Base-by-base conservation (phyloP, 306 rosid genomes). In the Neltuma alba region DNA sequence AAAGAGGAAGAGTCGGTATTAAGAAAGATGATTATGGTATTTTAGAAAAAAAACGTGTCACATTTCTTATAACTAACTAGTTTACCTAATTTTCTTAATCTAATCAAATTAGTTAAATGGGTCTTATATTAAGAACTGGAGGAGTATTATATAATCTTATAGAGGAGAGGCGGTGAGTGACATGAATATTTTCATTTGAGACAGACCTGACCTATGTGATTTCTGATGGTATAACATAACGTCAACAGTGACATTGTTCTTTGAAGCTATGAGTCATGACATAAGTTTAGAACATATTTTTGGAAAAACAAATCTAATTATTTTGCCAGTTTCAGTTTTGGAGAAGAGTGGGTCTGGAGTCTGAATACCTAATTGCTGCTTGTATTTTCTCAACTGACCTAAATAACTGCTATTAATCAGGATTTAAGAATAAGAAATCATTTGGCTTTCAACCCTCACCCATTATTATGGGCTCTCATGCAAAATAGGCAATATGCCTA, bases 271-370 rank as follows among this genome's bases (percentile, higher is more conserved):
- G 37, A 75, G 31, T 66, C 31, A 23, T 55, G 21, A 67, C 71
- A 67, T 65, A 25, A 52, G 31, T 76, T 68, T 82, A 48, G 27
- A 68, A 47, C 77, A 18, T 68, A 37, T 70, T 67, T 55, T 15
- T 41, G 37, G 50, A 16, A 76, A 62, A 66, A 38, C n/a, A 66
- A 9, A 54, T 70, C 52, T 55, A 36, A 54, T 57, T 76, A 63
- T 37, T 57, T 48, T 75, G 25, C 77, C 50, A 23, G 30, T 40
- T 41, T 76, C 38, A 25, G 54, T 69, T 81, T 42, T 67, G 27
- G 68, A 18, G 34, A 6, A 67, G 61, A 66, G 67, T 61, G 21
- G 31, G 55, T 38, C 30, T 66, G 31, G 48, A 38, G 70, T 37
- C 31, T 38, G 1, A 28, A 64, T 64, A 50, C 52, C 62, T 20